Evolutionary conservation across 1,284 basidiomycete species (phyloP), one percentile per base, ranked within the genome.

Genomic region (Apiotrichum sp.): DNA sequence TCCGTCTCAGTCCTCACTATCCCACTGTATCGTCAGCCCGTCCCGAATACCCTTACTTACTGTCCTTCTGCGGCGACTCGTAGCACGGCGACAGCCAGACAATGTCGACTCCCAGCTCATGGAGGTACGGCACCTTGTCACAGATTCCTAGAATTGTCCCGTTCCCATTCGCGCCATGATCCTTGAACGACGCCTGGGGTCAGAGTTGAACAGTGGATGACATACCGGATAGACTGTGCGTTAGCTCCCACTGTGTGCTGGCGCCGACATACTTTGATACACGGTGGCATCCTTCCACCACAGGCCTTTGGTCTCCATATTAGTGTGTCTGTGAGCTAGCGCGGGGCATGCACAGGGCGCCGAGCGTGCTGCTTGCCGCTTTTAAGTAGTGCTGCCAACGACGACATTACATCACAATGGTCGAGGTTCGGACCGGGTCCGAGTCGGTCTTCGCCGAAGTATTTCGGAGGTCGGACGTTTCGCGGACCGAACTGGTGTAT

Each of bases 101-200:
- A 38, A 73, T 72, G 57, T 78, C 76, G 43, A 78, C 70, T 2
- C 79, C 79, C n/a, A 80, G 71, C 14, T 65, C 64, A 46, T 75
- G 69, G 51, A 80, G 65, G 62, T 80, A 79, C 55, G 74, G 71
- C 8, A 81, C 66, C 50, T 76, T 75, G 31, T 62, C 58, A 50
- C 70, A 66, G 59, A 81, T 76, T 22, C 78, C 78, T 2, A 64
- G 65, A 14, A 80, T 62, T 47, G 79, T 78, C 10, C 79, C 79
- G 34, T 73, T 56, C 4, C 78, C 78, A 53, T 74, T 52, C 16
- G 51, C 58, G 2, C 35, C 60, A 46, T 65, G 62, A 47, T 67
- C 67, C 14, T 57, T 55, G 52, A 70, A 68, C 1, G 67, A 67
- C 61, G 54, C 49, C 52, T 38, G 45, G 9, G 41, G 47, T 55